Base-by-base conservation (phyloP, 169 alveolate genomes). In the Miamiensis avidus region DNA sequence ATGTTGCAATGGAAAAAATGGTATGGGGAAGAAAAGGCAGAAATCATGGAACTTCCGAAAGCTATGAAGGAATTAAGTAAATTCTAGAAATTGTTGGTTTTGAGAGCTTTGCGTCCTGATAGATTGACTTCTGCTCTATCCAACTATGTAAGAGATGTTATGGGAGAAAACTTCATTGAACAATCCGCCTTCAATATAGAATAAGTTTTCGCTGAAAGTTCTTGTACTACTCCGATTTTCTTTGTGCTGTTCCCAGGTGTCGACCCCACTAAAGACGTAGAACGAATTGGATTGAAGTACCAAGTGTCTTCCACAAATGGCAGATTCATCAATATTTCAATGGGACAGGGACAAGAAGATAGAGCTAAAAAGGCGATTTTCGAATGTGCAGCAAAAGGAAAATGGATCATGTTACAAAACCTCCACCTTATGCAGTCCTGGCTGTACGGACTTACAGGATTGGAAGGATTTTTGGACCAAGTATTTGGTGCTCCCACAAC, bases 301-400 rank as follows among this genome's bases (percentile, higher is more conserved):
- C 96, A 93, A 81, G 91, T 89, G 81, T 88, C 97, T 0, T 95
- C 96, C 76, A 95, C 91, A 28, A 95, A 95, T 75, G 99, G 99
- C 0, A 95, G 97, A 85, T 96, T 98, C 89, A 95, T 97, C 30
- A 98, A 98, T 88, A 98, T 98, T 84, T 97, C 99, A 82, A 98
- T 98, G 99, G 99, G 99, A 28, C 98, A 98, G 91, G 99, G 99
- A 29, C 98, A 97, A 91, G 99, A 98, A 94, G 97, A 96, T 82
- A 93, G 97, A 74, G 99, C 99, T 64, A 94, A 97, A 75, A 94
- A 95, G 83, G 98, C 98, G 85, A 90, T 79, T 31, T 79, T 74
- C 25, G 95, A 96, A 84, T 96, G 98, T 78, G 99, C 99, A 29
- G 86, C 95, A 79, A 93, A 95, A 79, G 99, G 99, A 65, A 98